These are phyloP conservation scores for Halenospora varia DNA, from an alignment of 495 filamentous ascomycete genomes.

Conservation along the genomic window DNA sequence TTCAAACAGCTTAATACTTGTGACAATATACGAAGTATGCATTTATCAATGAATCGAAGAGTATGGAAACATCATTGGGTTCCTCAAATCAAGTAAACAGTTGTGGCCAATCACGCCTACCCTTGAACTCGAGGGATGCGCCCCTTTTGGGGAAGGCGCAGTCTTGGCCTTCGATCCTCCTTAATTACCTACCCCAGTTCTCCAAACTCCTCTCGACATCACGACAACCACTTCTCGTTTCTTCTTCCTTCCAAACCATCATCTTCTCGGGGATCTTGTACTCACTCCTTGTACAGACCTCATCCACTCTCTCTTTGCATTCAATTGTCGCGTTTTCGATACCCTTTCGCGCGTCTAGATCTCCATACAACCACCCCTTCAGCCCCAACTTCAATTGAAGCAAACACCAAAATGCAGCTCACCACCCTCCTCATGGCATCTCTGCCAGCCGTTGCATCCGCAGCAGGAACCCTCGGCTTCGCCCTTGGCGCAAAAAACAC, in stretches of 20 bases:
- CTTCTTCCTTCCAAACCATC: not conserved
- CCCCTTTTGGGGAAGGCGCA: not conserved
- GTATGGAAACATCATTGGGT: no score
- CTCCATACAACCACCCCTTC: not conserved
- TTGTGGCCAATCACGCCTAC: not conserved
- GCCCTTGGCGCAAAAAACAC: constrained; percentile 49
- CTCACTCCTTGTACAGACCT: constrained; percentile 19
- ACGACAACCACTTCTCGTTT: not conserved
- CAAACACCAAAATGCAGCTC: constrained; percentile 6
- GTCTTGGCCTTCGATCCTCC: not conserved
- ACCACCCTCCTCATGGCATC: constrained; percentile 26
- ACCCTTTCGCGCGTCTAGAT: not conserved
- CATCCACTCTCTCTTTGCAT: constrained; percentile 1
- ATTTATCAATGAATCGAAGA: no score
- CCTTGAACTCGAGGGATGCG: not conserved
- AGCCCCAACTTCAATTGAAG: no score
- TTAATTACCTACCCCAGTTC: not conserved
- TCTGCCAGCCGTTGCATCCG: constrained; percentile 36
- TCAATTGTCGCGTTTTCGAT: not conserved
- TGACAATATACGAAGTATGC: no score
- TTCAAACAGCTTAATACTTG: no score
- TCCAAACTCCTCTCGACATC: not conserved
- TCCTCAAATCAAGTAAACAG: no score
- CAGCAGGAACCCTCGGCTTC: constrained; percentile 46
- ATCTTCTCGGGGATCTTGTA: constrained; percentile 9